These are phyloP conservation scores for Podila horticola DNA, from an alignment of 192 early-diverging fungal species.

Conservation along the genomic window DNA sequence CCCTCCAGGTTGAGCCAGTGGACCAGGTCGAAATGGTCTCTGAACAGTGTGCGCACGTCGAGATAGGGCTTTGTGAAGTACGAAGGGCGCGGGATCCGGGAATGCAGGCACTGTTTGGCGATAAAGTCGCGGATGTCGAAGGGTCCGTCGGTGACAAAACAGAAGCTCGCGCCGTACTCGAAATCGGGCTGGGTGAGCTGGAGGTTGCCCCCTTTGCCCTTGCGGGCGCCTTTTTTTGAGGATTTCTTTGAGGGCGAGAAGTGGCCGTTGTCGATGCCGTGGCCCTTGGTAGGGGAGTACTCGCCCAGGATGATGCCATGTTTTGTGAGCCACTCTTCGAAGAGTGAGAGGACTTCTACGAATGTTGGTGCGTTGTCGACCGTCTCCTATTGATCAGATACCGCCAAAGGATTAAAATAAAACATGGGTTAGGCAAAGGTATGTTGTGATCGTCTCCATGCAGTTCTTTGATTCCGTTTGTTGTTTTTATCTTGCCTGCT, in stretches of 20 bases:
- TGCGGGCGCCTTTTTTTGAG: background rate
- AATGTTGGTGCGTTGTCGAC: constrained; percentile 50
- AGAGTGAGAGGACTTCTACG: constrained; percentile 35
- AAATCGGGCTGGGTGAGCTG: constrained; percentile 21
- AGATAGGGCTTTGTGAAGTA: constrained; percentile 73
- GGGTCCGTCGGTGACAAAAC: constrained; percentile 66
- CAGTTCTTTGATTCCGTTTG: too few species aligned
- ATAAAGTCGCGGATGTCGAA: constrained; percentile 90
- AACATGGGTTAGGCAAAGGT: too few species aligned
- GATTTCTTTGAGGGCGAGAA: background rate
- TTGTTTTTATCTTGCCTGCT: constrained; percentile 59
- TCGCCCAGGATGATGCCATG: constrained; percentile 38
- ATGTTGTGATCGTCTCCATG: background rate
- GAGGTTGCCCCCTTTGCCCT: background rate
- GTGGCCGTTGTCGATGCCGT: background rate
- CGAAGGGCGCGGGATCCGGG: constrained; percentile 61
- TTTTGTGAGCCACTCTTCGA: constrained; percentile 50
- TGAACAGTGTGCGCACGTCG: constrained; percentile 70
- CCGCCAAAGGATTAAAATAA: background rate
- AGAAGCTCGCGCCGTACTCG: constrained; percentile 22
- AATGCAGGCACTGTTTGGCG: constrained; percentile 74
- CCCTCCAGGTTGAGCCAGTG: constrained; percentile 62
- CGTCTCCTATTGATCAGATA: constrained; percentile 20
- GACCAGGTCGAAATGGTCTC: constrained; percentile 59
- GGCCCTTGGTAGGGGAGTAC: background rate